These are phyloP conservation scores for Xylaria sp. DNA, from an alignment of 2,329 filamentous ascomycete species.

Conservation along the genomic window DNA sequence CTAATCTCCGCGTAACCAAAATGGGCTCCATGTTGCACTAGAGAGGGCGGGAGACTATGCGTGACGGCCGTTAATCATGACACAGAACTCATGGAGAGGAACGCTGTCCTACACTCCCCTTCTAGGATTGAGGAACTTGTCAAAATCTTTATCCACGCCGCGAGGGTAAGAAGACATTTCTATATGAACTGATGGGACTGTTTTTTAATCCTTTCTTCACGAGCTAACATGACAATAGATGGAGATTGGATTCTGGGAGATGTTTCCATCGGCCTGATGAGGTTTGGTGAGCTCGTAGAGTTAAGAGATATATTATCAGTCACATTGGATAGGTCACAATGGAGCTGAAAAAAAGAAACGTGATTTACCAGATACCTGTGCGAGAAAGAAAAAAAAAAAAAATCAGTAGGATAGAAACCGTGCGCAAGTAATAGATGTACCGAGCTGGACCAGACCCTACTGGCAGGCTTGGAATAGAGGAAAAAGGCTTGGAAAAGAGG, in stretches of 20 bases:
- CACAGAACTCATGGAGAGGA: slow-evolving; percentile 74
- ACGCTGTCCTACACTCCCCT: slow-evolving; percentile 75
- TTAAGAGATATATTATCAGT: not conserved
- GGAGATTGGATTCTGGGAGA: slow-evolving; percentile 62
- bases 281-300: not conserved
- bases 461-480: too few species aligned
- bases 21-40: not conserved
- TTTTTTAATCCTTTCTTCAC: not conserved
- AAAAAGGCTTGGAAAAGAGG: too few species aligned
- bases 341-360: not conserved
- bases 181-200: not conserved
- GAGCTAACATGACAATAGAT: slow-evolving; percentile 47
- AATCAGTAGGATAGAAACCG: not conserved
- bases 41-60: not conserved
- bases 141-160: slow-evolving; percentile 85
- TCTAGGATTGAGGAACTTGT: slow-evolving; percentile 81
- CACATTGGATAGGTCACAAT: not conserved
- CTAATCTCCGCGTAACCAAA: not conserved
- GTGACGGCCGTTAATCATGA: not conserved
- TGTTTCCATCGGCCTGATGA: slow-evolving; percentile 49
- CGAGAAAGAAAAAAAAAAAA: not conserved
- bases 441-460: too few species aligned
- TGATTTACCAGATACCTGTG: too few species aligned
- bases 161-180: slow-evolving; percentile 63
- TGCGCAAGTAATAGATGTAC: too few species aligned